Conservation (phyloP, 352 stramenopile genomes). For the Phytopythium sindhum region DNA sequence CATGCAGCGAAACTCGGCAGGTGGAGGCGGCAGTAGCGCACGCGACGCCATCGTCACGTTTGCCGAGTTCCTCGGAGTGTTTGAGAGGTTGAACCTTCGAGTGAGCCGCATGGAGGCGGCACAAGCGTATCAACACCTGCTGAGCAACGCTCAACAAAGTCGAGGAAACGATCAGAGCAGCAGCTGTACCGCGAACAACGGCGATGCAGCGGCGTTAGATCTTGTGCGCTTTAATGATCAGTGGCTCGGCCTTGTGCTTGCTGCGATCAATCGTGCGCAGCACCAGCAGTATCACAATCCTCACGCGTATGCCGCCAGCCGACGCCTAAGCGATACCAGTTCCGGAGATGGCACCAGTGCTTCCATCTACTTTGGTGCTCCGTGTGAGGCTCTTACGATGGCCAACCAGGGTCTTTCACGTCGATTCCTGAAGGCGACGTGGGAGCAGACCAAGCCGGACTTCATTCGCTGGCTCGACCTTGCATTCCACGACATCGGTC, state of each 20-base stretch:
- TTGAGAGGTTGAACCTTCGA: conserved; percentile 26
- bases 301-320: neutral
- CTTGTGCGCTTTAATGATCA: conserved; percentile 20
- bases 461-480: conserved; percentile 33
- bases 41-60: conserved; percentile 14
- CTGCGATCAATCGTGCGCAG: conserved; percentile 32
- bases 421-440: conserved; percentile 34
- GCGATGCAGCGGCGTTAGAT: conserved; percentile 9
- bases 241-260: conserved; percentile 29
- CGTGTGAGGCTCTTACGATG: conserved; percentile 23
- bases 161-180: neutral
- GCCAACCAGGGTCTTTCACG: conserved; percentile 28
- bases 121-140: conserved; percentile 31
- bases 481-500: conserved; percentile 35
- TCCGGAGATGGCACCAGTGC: conserved; percentile 1
- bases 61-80: conserved; percentile 24
- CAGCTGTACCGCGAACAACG: neutral
- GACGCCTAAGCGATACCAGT: neutral
- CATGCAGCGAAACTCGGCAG: neutral
- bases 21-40: neutral
- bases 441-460: conserved; percentile 42
- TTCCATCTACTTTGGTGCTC: conserved; percentile 28
- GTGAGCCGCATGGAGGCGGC: conserved; percentile 26
- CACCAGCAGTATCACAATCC: conserved; percentile 25
- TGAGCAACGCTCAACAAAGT: conserved; percentile 7